Conservation (phyloP, 2,329 filamentous ascomycete species). For the Alternaria tenuissima region DNA sequence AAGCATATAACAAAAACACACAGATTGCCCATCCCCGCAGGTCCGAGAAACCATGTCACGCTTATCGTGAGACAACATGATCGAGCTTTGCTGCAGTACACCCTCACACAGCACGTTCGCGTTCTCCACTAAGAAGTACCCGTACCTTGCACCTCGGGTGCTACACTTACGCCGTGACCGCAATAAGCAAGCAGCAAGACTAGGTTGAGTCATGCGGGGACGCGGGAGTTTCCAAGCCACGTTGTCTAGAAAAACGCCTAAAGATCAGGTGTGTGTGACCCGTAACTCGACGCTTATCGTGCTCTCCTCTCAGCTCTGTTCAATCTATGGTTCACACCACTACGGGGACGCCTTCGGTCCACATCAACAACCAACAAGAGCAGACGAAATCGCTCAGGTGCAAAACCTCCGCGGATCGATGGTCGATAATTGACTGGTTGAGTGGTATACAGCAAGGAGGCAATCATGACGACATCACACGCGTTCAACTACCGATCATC, state of each 20-base stretch:
- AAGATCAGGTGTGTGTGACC: not conserved
- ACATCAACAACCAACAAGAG: not conserved
- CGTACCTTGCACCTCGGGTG: conserved; percentile 17
- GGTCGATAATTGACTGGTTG: not conserved
- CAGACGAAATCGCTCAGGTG: not conserved
- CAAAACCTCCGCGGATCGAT: not conserved
- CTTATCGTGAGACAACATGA: conserved; percentile 7
- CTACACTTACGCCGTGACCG: conserved; percentile 7
- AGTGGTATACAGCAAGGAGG: not conserved
- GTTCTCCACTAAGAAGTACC: conserved; percentile 1
- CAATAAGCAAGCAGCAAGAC: conserved; percentile 5
- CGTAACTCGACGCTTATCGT: not conserved
- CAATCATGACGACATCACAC: conserved; percentile 2
- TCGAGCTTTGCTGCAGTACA: conserved; percentile 2
- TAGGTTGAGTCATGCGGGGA: conserved; percentile 10
- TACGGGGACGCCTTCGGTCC: not conserved
- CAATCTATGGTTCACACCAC: not conserved
- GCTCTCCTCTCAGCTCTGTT: not conserved
- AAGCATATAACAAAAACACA: not conserved
- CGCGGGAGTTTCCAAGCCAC: conserved; percentile 8
- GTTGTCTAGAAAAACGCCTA: not conserved
- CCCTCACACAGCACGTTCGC: conserved; percentile 6
- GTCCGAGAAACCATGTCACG: not conserved
- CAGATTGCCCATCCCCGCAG: not conserved
- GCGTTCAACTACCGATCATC: not conserved